Evolutionary conservation across 192 early-diverging fungal species (phyloP).

Genomic region (Podochytrium sp.): DNA sequence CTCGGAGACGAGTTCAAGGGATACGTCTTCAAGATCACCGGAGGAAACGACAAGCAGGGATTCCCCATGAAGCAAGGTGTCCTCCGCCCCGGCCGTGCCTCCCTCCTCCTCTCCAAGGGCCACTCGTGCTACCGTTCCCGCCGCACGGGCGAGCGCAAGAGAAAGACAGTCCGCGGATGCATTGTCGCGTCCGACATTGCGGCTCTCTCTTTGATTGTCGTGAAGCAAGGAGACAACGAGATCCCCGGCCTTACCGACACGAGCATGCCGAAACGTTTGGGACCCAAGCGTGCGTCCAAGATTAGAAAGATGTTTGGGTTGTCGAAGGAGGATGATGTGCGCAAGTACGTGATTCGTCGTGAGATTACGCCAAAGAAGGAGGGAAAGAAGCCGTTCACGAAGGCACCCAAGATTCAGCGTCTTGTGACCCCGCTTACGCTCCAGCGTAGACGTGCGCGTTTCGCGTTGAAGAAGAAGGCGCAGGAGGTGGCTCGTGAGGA

Average conservation of each 20-base stretch:
- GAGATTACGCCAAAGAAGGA: constrained; percentile 83
- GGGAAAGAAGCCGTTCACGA: constrained; percentile 92
- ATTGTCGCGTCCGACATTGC: constrained; percentile 94
- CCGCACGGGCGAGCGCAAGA: constrained; percentile 96
- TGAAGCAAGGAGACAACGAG: constrained; percentile 96
- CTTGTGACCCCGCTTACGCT: constrained; percentile 95
- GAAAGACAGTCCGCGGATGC: constrained; percentile 99
- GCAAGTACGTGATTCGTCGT: constrained; percentile 99
- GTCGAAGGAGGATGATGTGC: constrained; percentile 97
- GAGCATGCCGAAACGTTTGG: constrained; percentile 93
- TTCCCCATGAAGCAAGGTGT: constrained; percentile 99
- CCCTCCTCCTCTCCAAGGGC: constrained; percentile 76
- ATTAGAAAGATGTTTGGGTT: constrained; percentile 99
- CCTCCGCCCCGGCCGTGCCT: constrained; percentile 58
- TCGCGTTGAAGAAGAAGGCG: constrained; percentile 85
- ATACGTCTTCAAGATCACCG: constrained; percentile 98
- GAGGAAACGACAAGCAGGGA: constrained; percentile 96
- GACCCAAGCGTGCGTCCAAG: constrained; percentile 98
- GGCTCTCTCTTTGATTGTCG: constrained; percentile 90
- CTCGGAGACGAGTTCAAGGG: constrained; percentile 99
- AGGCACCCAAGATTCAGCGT: constrained; percentile 98
- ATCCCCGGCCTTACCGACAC: constrained; percentile 95
- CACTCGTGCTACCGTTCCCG: constrained; percentile 99
- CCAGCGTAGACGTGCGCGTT: constrained; percentile 91
- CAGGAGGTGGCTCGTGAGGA: constrained; percentile 80